A percentile compares a stretch with the other conserved stretches of the same genome.
phyloP scores from a whole-genome alignment of 2,329 filamentous ascomycete genomes.

The Aspergillus quadricinctus region DNA sequence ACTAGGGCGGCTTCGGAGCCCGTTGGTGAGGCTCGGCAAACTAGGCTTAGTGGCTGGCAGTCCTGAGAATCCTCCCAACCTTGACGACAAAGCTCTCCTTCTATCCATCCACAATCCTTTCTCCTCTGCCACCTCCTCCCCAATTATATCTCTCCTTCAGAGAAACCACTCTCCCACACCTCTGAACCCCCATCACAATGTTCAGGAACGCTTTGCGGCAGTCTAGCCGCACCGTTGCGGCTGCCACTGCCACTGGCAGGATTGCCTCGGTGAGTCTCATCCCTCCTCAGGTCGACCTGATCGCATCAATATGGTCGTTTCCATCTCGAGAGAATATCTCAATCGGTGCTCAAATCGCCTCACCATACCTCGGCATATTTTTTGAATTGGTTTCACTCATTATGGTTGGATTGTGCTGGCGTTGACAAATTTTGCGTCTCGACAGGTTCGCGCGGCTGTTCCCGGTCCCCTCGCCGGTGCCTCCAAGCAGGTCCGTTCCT shows the following conservation, averaged over 20 bases:
- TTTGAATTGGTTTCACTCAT: constrained; percentile 19
- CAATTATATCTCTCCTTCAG: constrained; percentile 41
- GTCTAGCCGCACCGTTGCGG: constrained; percentile 90
- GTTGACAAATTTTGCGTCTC: constrained; percentile 40
- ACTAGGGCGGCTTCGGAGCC: constrained; percentile 38
- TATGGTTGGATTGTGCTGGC: constrained; percentile 45
- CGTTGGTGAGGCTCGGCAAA: constrained; percentile 33
- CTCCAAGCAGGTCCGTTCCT: constrained; percentile 72
- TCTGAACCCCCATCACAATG: constrained; percentile 60
- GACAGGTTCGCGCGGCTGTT: constrained; percentile 78
- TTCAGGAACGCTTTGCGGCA: constrained; percentile 98
- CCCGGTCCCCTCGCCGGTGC: constrained; percentile 70
- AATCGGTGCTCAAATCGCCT: constrained; percentile 26
- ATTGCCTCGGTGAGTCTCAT: constrained; percentile 83
- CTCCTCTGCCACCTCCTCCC: constrained; percentile 35
- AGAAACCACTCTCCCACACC: constrained; percentile 41
- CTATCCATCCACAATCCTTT: constrained; percentile 41
- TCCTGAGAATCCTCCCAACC: constrained; percentile 38
- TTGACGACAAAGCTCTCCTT: constrained; percentile 41
- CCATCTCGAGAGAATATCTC: constrained; percentile 31
- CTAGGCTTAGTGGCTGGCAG: constrained; percentile 36
- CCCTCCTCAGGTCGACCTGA: constrained; percentile 38
- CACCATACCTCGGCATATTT: constrained; percentile 17
- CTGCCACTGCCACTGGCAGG: constrained; percentile 87
- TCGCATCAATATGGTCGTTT: constrained; percentile 29